phyloP scores from a whole-genome alignment of 352 stramenopile genomes.

The Pythium oligandrum region DNA sequence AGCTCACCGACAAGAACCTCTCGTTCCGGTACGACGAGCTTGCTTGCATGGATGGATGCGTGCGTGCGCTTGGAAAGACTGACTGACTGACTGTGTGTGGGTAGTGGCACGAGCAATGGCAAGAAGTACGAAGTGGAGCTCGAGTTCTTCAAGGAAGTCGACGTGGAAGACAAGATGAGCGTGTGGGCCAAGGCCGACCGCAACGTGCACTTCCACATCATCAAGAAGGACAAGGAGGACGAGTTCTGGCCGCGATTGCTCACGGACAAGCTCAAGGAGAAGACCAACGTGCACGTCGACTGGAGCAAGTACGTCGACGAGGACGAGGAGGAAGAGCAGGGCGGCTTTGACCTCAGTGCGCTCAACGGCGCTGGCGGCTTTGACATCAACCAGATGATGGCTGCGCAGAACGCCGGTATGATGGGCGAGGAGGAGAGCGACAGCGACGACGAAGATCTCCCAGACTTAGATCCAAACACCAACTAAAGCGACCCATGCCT shows the following conservation, averaged over 20 bases:
- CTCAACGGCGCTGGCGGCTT: conserved; percentile 88
- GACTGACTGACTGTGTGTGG: conserved; percentile 1
- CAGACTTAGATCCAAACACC: conserved; percentile 73
- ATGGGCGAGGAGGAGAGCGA: conserved; percentile 54
- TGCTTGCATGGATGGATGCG: background rate
- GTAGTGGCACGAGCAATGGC: conserved; percentile 83
- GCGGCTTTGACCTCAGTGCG: conserved; percentile 84
- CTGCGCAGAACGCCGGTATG: conserved; percentile 76
- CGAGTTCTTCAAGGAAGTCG: conserved; percentile 94
- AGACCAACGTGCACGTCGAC: conserved; percentile 96
- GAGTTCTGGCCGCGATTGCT: conserved; percentile 96
- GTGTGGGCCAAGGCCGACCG: conserved; percentile 95
- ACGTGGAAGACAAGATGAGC: conserved; percentile 85
- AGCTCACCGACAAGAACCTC: conserved; percentile 85
- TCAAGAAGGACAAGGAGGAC: conserved; percentile 92
- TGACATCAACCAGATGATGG: conserved; percentile 95
- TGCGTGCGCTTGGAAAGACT: background rate
- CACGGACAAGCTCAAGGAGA: conserved; percentile 95
- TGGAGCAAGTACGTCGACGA: conserved; percentile 97
- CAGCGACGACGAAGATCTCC: conserved; percentile 82
- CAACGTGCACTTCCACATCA: conserved; percentile 94
- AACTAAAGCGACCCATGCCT: conserved; percentile 1
- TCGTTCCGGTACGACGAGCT: conserved; percentile 62
- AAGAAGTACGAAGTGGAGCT: conserved; percentile 94
- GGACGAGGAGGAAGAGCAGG: conserved; percentile 92